Evolutionary conservation across 2,329 filamentous ascomycete species (phyloP).

Genomic region (Thelonectria olida): DNA sequence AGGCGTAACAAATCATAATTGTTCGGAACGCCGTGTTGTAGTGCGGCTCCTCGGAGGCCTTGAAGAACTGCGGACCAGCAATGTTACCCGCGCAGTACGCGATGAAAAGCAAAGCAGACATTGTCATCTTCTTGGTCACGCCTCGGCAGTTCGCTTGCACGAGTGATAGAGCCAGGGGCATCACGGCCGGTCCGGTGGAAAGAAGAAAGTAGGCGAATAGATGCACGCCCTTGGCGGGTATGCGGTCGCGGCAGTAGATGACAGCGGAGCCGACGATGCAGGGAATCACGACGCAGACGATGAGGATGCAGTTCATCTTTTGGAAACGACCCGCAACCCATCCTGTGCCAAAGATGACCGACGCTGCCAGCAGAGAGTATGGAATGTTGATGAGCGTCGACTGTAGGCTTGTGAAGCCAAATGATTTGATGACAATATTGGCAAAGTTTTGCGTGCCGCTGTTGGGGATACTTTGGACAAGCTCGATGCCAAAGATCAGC

Average conservation of each 20-base stretch:
- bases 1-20: constrained; percentile 66
- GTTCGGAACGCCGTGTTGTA: constrained; percentile 64
- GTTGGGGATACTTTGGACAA: constrained; percentile 66
- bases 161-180: constrained; percentile 65
- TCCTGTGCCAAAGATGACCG: constrained; percentile 58
- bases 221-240: constrained; percentile 52
- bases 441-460: constrained; percentile 68
- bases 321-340: constrained; percentile 62
- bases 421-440: constrained; percentile 64
- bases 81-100: constrained; percentile 67
- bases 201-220: constrained; percentile 68
- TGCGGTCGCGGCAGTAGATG: constrained; percentile 57
- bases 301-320: constrained; percentile 60
- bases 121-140: constrained; percentile 69
- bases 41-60: constrained; percentile 56
- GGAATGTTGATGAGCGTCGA: constrained; percentile 67
- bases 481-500: constrained; percentile 63
- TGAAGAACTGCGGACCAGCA: constrained; percentile 64
- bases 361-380: constrained; percentile 61
- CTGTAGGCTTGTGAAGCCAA: constrained; percentile 63
- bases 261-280: constrained; percentile 62
- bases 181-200: constrained; percentile 60
- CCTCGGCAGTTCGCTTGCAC: constrained; percentile 65
- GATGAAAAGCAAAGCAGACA: constrained; percentile 64
- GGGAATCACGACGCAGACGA: constrained; percentile 59